phyloP scores from a whole-genome alignment of 345 rosid genomes.

The Moricandia arvensis region DNA sequence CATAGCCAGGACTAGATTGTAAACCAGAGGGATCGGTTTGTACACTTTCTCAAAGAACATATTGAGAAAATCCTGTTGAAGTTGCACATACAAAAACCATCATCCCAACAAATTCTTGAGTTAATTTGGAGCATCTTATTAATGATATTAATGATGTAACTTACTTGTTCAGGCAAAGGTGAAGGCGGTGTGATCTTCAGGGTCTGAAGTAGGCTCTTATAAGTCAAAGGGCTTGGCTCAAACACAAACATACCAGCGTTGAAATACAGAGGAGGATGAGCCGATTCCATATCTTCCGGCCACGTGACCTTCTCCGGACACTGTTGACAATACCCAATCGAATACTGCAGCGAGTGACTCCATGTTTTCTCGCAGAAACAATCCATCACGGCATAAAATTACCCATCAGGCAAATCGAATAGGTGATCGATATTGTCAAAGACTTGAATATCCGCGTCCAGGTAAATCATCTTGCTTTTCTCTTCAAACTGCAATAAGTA shows the following conservation, averaged over 20 bases:
- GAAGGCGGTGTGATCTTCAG: constrained; percentile 58
- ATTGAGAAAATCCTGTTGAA: constrained; percentile 55
- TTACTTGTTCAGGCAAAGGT: constrained; percentile 76
- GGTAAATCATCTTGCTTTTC: constrained; percentile 71
- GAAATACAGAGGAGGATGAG: constrained; percentile 66
- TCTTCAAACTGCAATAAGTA: constrained; percentile 52
- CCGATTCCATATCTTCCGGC: constrained; percentile 61
- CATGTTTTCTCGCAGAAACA: constrained; percentile 79
- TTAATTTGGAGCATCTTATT: background rate
- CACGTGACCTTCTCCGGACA: constrained; percentile 34
- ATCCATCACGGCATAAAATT: constrained; percentile 71
- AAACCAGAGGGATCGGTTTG: constrained; percentile 60
- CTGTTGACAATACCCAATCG: constrained; percentile 81
- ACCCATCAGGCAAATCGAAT: constrained; percentile 56
- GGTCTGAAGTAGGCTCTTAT: constrained; percentile 47
- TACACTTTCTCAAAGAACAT: constrained; percentile 36
- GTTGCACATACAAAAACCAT: background rate
- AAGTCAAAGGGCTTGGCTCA: constrained; percentile 58
- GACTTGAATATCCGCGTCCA: constrained; percentile 84
- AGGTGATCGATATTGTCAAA: constrained; percentile 69
- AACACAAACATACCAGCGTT: constrained; percentile 83
- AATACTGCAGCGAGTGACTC: constrained; percentile 57
- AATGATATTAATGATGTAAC: background rate
- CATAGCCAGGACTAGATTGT: constrained; percentile 82
- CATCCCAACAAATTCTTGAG: constrained; percentile 3